Evolutionary conservation across 768 basidiomycete species (phyloP), one percentile per base, ranked within the genome.

Genomic region (Macrolepiota fuliginosa): DNA sequence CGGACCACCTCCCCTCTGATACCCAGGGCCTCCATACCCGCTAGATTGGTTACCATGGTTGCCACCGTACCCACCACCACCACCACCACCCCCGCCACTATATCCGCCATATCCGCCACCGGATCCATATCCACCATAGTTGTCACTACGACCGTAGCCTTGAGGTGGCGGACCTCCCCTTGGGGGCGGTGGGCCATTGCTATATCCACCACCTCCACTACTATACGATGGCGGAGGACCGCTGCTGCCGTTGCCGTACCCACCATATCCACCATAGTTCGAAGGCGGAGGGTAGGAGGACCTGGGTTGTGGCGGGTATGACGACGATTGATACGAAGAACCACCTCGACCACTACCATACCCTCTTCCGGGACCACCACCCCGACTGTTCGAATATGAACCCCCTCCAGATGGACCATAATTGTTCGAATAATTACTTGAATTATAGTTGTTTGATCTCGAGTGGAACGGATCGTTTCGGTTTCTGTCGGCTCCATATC

Each of bases 401-500:
- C 49, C 54, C 25, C 58, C 58, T 35, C 63, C 61, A 35, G 65
- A 24, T 29, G 62, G 57, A 39, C 61, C 67, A 61, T 69, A 72
- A 37, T 72, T 74, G 19, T 45, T 45, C 15, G 42, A 19, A 3
- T 45, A 19, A 22, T 77, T 73, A 67, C 77, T 75, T 4, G 72
- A 64, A 49, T 69, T 67, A 61, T 77, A 78, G 56, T 70, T 76
- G 57, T 74, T 80, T 37, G 75, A 65, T 12, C 81, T 77, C 1
- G 77, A 71, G 56, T 81, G 80, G 73, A 80, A 83, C n/a, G 77
- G 76, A 62, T 81, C 81, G 58, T 79, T 79, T 35, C 77, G 74
- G 39, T 62, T 70, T 15, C 77, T 74, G 65, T 79, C 76, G 19
- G 61, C 56, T 27, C 74, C 69, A 37, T 73, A 67, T 22, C 73